Evolutionary conservation across 176 grass and related monocot species (phyloP).

Genomic region (Neostapfia colusana): DNA sequence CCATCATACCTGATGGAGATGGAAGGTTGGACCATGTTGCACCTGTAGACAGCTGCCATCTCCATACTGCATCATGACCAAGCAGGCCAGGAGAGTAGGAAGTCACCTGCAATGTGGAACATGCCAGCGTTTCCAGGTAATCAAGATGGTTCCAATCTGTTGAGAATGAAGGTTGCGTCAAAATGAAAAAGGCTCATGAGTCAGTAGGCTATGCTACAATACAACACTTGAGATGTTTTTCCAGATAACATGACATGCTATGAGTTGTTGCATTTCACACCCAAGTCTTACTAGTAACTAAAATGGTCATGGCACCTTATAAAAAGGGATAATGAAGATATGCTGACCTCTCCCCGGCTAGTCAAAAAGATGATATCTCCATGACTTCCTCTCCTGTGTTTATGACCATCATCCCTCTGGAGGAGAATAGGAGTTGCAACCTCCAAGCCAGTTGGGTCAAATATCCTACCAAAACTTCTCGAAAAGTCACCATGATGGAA

Average conservation of each 20-base stretch:
- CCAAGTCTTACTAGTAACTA: background rate
- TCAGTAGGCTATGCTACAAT: background rate
- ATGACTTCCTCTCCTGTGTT: constrained; percentile 87
- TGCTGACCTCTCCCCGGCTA: constrained; percentile 81
- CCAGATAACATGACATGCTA: background rate
- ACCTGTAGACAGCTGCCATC: constrained; percentile 85
- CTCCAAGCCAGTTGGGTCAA: constrained; percentile 73
- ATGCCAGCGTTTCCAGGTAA: background rate
- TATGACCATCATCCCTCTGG: constrained; percentile 80
- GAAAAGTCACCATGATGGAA: constrained; percentile 89
- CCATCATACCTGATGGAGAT: constrained; percentile 83
- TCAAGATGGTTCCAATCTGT: background rate
- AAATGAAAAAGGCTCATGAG: background rate
- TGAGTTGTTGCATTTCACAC: background rate
- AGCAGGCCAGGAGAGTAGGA: constrained; percentile 76
- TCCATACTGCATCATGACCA: constrained; percentile 81
- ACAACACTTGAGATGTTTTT: background rate
- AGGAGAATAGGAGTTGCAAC: constrained; percentile 82
- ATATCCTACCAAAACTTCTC: constrained; percentile 79
- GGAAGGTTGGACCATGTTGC: constrained; percentile 97
- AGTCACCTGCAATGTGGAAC: constrained; percentile 58
- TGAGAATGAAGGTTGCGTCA: constrained; percentile 5
- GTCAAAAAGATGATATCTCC: constrained; percentile 93
- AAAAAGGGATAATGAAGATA: background rate
- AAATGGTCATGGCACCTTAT: background rate